phyloP scores from a whole-genome alignment of 169 alveolate species.

The Eimeria zaria region DNA sequence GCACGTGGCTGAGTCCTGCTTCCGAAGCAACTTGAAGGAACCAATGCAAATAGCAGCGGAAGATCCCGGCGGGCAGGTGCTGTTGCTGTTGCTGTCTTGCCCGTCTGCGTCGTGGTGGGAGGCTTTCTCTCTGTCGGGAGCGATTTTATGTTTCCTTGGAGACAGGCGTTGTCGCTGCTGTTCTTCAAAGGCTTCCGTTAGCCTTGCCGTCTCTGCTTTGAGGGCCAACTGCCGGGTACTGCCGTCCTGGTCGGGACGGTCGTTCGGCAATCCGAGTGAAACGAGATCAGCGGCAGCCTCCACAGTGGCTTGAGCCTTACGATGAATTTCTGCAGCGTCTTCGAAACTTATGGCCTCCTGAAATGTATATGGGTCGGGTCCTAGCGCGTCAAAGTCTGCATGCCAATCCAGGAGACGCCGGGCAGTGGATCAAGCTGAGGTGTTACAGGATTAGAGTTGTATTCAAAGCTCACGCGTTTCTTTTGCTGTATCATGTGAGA shows the following conservation, averaged over 20 bases:
- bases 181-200: slow-evolving; percentile 52
- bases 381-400: slow-evolving; percentile 19
- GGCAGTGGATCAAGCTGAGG: neutral
- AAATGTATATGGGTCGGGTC: neutral
- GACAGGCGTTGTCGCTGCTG: neutral
- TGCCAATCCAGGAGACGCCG: neutral
- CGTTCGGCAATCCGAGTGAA: slow-evolving; percentile 4
- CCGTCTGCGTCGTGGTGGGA: neutral
- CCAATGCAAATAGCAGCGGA: slow-evolving; percentile 40
- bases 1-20: neutral
- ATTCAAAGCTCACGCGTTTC: neutral
- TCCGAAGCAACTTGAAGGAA: slow-evolving; percentile 20
- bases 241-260: neutral
- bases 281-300: slow-evolving; percentile 57
- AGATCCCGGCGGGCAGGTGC: neutral
- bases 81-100: slow-evolving; percentile 6
- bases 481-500: neutral
- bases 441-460: neutral
- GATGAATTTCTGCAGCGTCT: slow-evolving; percentile 21
- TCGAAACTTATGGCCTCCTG: slow-evolving; percentile 1
- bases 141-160: neutral
- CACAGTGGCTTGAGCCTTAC: slow-evolving; percentile 54
- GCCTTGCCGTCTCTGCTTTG: slow-evolving; percentile 27
- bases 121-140: neutral
- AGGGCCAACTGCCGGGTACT: neutral